A percentile compares a stretch with the other conserved stretches of the same genome.
Conservation (phyloP, 768 basidiomycete genomes). For the Clitopilus hobsonii region DNA sequence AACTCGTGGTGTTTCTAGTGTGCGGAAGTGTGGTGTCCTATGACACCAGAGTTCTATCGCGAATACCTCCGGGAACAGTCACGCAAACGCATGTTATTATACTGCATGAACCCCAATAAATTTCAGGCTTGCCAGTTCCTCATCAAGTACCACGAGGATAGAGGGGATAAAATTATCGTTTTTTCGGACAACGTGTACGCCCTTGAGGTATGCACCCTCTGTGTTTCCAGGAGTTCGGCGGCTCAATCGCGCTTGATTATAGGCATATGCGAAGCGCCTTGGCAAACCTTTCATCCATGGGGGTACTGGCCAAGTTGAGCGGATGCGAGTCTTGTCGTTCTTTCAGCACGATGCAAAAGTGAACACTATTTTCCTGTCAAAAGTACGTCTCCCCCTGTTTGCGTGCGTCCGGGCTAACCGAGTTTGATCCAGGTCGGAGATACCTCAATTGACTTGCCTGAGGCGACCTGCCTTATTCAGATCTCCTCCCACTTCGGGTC, state of each 20-base stretch:
- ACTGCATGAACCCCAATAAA: conserved; percentile 99
- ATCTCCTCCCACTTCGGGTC: conserved; percentile 99
- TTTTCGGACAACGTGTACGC: conserved; percentile 99
- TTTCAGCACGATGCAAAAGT: conserved; percentile 95
- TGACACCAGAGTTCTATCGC: conserved; percentile 99
- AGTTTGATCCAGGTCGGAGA: conserved; percentile 74
- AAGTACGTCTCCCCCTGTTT: conserved; percentile 42
- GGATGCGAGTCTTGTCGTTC: conserved; percentile 90
- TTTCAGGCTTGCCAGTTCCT: conserved; percentile 99
- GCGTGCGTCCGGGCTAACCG: conserved; percentile 5
- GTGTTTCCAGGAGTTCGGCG: background rate
- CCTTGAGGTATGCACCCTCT: conserved; percentile 59
- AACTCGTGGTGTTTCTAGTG: conserved; percentile 49
- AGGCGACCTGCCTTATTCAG: conserved; percentile 98
- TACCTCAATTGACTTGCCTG: conserved; percentile 97
- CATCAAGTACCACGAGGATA: conserved; percentile 95
- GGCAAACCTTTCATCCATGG: conserved; percentile 96
- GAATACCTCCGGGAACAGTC: conserved; percentile 94
- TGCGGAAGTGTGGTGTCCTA: conserved; percentile 99
- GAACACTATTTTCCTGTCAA: conserved; percentile 98
- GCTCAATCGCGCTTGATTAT: conserved; percentile 6
- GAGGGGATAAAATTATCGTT: conserved; percentile 98
- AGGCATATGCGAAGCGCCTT: conserved; percentile 93
- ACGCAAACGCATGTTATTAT: conserved; percentile 90
- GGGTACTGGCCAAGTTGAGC: conserved; percentile 89